These are phyloP conservation scores for Fusarium sp. DNA, from an alignment of 2,329 filamentous ascomycete genomes.

Conservation along the genomic window DNA sequence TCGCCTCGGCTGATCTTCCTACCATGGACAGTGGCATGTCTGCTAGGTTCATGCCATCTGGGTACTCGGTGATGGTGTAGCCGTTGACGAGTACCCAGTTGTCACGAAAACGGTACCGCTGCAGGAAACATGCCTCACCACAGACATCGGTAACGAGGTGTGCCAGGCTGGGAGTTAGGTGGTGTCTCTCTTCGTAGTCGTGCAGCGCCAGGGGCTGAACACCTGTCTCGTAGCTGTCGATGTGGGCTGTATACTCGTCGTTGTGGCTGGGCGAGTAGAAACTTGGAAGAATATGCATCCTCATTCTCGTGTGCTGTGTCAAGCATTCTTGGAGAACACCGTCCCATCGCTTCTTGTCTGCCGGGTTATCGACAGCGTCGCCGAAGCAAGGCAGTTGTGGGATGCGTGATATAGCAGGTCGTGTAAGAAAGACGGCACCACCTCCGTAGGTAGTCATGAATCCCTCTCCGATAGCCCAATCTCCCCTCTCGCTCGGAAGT, in stretches of 20 bases:
- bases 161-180: conserved; percentile 54
- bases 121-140: conserved; percentile 61
- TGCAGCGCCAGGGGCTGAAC: conserved; percentile 56
- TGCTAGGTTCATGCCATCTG: conserved; percentile 49
- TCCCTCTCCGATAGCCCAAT: conserved; percentile 56
- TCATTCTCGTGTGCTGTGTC: conserved; percentile 47
- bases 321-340: conserved; percentile 56
- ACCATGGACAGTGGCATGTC: conserved; percentile 29
- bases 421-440: conserved; percentile 57
- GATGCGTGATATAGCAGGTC: conserved; percentile 49
- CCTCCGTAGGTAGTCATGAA: conserved; percentile 57
- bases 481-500: conserved; percentile 56
- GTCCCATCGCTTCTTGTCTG: conserved; percentile 54
- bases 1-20: conserved; percentile 5
- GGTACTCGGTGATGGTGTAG: conserved; percentile 58
- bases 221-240: conserved; percentile 54
- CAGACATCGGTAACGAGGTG: conserved; percentile 57
- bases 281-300: conserved; percentile 57
- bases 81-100: conserved; percentile 63
- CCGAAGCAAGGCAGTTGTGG: conserved; percentile 54
- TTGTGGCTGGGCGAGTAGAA: conserved; percentile 55
- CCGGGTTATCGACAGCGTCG: conserved; percentile 14
- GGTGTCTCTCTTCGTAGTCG: conserved; percentile 53
- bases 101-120: conserved; percentile 59
- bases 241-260: conserved; percentile 42